These are phyloP conservation scores for Podospora tetraspora DNA, from an alignment of 495 filamentous ascomycete genomes.

Conservation along the genomic window DNA sequence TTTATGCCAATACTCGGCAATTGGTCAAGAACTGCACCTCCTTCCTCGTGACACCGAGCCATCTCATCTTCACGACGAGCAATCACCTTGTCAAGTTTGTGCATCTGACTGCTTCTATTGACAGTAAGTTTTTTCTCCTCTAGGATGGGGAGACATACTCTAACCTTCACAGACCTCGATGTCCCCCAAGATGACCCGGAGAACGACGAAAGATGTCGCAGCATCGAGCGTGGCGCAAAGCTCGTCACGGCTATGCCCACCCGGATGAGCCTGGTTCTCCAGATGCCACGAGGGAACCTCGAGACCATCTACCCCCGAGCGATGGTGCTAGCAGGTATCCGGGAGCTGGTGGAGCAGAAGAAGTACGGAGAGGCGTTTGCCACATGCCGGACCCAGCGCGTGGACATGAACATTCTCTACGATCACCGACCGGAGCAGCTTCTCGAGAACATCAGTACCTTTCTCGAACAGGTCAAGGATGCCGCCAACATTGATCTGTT, in stretches of 20 bases:
- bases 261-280: slow-evolving; percentile 72
- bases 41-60: slow-evolving; percentile 71
- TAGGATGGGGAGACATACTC: background rate
- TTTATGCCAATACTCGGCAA: slow-evolving; percentile 70
- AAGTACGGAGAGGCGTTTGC: slow-evolving; percentile 80
- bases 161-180: slow-evolving; percentile 55
- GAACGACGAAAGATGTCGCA: slow-evolving; percentile 86
- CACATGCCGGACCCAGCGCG: slow-evolving; percentile 82
- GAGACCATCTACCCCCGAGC: slow-evolving; percentile 94
- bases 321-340: slow-evolving; percentile 82
- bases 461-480: slow-evolving; percentile 82
- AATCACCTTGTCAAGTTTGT: slow-evolving; percentile 91
- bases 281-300: slow-evolving; percentile 92
- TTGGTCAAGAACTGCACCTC: slow-evolving; percentile 86
- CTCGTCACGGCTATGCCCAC: slow-evolving; percentile 88
- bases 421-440: slow-evolving; percentile 84
- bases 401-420: slow-evolving; percentile 98
- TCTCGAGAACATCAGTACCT: slow-evolving; percentile 64
- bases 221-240: slow-evolving; percentile 80
- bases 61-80: slow-evolving; percentile 86
- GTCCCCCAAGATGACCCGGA: slow-evolving; percentile 85
- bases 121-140: slow-evolving; percentile 31
- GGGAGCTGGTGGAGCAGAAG: slow-evolving; percentile 68
- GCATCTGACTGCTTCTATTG: slow-evolving; percentile 59
- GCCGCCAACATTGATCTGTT: slow-evolving; percentile 86